Percentiles rank a stretch among this genome's conserved stretches.
These are phyloP conservation scores for Pseudogymnoascus sp. DNA, from an alignment of 2,329 filamentous ascomycete species.

Conservation along the genomic window DNA sequence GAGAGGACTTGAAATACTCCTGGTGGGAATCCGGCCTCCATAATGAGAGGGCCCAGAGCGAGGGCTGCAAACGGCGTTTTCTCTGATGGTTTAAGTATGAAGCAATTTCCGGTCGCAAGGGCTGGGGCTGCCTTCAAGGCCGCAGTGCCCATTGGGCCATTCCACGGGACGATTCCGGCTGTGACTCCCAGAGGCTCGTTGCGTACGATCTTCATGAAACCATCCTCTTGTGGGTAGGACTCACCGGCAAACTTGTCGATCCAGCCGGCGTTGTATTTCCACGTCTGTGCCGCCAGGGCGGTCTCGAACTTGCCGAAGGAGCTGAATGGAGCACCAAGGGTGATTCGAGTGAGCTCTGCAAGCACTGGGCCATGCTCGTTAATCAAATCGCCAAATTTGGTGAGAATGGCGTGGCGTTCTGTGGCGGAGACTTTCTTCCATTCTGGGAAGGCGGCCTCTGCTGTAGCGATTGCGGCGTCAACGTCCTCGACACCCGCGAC, in stretches of 20 bases:
- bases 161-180: slow-evolving; percentile 51
- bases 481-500: slow-evolving; percentile 35
- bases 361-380: slow-evolving; percentile 30
- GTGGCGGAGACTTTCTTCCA: slow-evolving; percentile 34
- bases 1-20: slow-evolving; percentile 34
- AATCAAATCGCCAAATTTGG: slow-evolving; percentile 38
- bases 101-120: slow-evolving; percentile 49
- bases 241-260: slow-evolving; percentile 33
- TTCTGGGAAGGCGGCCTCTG: slow-evolving; percentile 36
- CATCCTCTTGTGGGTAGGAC: slow-evolving; percentile 35
- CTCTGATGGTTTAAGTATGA: slow-evolving; percentile 55
- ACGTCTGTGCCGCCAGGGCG: slow-evolving; percentile 22
- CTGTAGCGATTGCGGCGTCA: slow-evolving; percentile 36
- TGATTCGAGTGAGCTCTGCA: slow-evolving; percentile 35
- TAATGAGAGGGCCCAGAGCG: slow-evolving; percentile 33
- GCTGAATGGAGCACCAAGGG: slow-evolving; percentile 37
- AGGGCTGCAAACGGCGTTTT: slow-evolving; percentile 49
- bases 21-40: slow-evolving; percentile 27
- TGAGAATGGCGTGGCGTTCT: slow-evolving; percentile 33
- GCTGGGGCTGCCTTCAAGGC: slow-evolving; percentile 50
- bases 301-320: slow-evolving; percentile 38
- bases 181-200: slow-evolving; percentile 39
- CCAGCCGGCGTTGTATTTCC: slow-evolving; percentile 32
- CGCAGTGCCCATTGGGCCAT: slow-evolving; percentile 40
- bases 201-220: slow-evolving; percentile 34